Base-by-base conservation (phyloP, 192 early-diverging fungal genomes). In the Mortierella hygrophila region DNA sequence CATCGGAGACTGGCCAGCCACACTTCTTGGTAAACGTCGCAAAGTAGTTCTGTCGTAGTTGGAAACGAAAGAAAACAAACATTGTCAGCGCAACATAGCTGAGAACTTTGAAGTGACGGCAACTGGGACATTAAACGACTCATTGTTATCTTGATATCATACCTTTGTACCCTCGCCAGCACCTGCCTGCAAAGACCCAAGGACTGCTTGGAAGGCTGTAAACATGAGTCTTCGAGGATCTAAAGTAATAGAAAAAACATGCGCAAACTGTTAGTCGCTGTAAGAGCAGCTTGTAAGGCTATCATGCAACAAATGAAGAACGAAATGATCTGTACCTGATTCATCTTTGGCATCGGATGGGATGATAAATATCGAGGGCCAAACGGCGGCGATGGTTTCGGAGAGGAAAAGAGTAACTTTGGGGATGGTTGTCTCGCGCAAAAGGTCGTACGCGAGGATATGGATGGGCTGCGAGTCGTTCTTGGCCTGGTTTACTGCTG, bases 321-420 rank as follows among this genome's bases (percentile, higher is more conserved):
- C 23, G 42, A 29, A 52, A 29, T 16, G 35, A 32, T 68, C 11
- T 40, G 23, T 71, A 78, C 77, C 77, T 15, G 71, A 21, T n/a
- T 44, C 60, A 15, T 65, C 21, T 52, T 71, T 41, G 13, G 38
- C 46, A 6, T 76, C 47, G 11, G 29, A 9, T 1, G 81, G 37
- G 6, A 32, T 42, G 18, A 72, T 29, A 68, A 65, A 82, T 20
- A 85, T 72, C 3, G 54, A 60, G 2, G 84, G 79, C 84, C 84
- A 86, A 40, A 86, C 38, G 35, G 79, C 77, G 29, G 84, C 79
- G 42, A 86, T 57, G 3, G 75, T 65, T 41, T 86, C 84, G 35
- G 79, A 77, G 40, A 86, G 75, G 3, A 77, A 40, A 26, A 86
- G 79, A 0, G 75, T 44, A 15, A 42, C 7, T n/a, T 74, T 81